Evolutionary conservation across 2,329 filamentous ascomycete species (phyloP), one percentile per base, ranked within the genome.

Genomic region (Hypoxylon sp.): DNA sequence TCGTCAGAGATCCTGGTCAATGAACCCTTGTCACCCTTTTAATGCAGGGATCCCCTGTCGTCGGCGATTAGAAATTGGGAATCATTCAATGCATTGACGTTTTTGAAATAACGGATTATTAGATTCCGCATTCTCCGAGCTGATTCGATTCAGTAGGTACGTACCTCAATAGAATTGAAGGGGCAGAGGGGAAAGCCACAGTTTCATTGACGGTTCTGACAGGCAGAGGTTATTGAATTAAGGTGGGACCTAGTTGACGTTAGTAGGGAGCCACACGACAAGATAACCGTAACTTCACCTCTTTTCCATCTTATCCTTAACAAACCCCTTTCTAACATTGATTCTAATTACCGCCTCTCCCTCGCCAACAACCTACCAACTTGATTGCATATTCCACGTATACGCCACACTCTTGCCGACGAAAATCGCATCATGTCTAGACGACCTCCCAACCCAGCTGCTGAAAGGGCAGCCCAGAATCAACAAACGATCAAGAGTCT

Each of bases 401-500:
- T 16, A 32, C 17, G 20, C 36, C 15, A 20, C 36, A 15, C 29
- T 11, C 30, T 47, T 16, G 25, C 29, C 31, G 23, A 23, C 30
- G 30, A 15, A 9, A 20, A 56, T 55, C 30, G 51, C 47, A 74
- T 63, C 61, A 95, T 95, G 90, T 94, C 90, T 66, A 83, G 90
- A 78, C 84, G 90, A 70, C 77, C 84, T 54, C 83, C 85, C 52
- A 90, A 91, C 74, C 86, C 90, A 69, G 86, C 86, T 60, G 89
- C 90, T 62, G 90, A 96, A 75, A 87, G 90, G 73, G 90, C 91
- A 66, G 92, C 92, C 67, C 89, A 95, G 75, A 99, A 99, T 76
- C 88, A 90, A 72, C 86, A 88, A 71, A 95, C 91, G 32, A 90
- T 99, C 73, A 97, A 97, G 80, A 91, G 84, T 69, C 83, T 99